phyloP scores from a whole-genome alignment of 2,329 filamentous ascomycete genomes.

The Hawksworthiomyces lignivorus region DNA sequence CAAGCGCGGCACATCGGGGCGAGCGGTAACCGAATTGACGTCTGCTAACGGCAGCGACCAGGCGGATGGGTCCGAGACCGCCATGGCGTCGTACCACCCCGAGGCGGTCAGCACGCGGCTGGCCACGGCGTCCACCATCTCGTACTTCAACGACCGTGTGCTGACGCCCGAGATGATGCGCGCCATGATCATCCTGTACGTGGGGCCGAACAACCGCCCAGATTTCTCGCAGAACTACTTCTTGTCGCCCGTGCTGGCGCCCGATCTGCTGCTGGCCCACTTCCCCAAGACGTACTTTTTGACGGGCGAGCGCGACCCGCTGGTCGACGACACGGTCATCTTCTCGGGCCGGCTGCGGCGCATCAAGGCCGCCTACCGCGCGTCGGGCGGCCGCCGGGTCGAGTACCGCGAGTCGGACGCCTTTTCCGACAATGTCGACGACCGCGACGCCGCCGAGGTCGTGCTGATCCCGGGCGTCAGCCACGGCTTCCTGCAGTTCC shows the following conservation, averaged over 20 bases:
- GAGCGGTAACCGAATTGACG: neutral
- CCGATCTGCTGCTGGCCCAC: constrained; percentile 70
- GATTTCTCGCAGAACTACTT: constrained; percentile 90
- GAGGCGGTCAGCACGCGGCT: constrained; percentile 71
- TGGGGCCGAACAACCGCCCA: constrained; percentile 85
- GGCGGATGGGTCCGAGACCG: constrained; percentile 4
- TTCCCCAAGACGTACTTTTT: constrained; percentile 94
- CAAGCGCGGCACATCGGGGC: neutral
- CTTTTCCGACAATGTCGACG: constrained; percentile 51
- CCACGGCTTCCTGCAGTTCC: constrained; percentile 92
- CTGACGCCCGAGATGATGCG: constrained; percentile 97
- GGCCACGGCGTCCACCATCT: constrained; percentile 93
- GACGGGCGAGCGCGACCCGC: constrained; percentile 87
- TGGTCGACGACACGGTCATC: constrained; percentile 95
- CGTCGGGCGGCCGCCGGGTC: constrained; percentile 45
- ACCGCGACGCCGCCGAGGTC: constrained; percentile 68
- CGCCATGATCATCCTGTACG: constrained; percentile 96
- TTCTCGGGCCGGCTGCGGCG: constrained; percentile 84
- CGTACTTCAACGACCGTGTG: constrained; percentile 93
- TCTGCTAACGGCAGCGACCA: neutral
- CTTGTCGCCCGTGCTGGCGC: constrained; percentile 81
- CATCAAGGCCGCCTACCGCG: constrained; percentile 55
- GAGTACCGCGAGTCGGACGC: constrained; percentile 38
- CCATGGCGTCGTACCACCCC: constrained; percentile 41
- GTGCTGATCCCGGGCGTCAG: constrained; percentile 80